phyloP scores from a whole-genome alignment of 306 rosid genomes.

The barrel medic (Medicago truncatula) region MtrunA17r5.0-ANR NC_053047.1:20207001-20207500 shows the following conservation, averaged over 20 bases:
- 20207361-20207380: too few species aligned
- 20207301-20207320: too few species aligned
- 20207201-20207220: too few species aligned
- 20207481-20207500: not conserved
- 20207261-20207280: too few species aligned
- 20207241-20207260: not conserved
- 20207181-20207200: too few species aligned
- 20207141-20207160: slow-evolving; percentile 70
- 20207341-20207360: not conserved
- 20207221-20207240: not conserved
- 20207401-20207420: too few species aligned
- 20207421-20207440: too few species aligned
- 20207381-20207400: too few species aligned
- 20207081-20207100: slow-evolving; percentile 74
- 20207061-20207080: slow-evolving; percentile 66
- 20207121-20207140: slow-evolving; percentile 55
- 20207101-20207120: slow-evolving; percentile 72
- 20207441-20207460: not conserved
- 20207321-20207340: not conserved
- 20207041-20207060: slow-evolving; percentile 55
- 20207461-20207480: not conserved
- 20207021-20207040: slow-evolving; percentile 50
- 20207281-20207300: too few species aligned
- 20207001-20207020: slow-evolving; percentile 52
- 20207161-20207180: slow-evolving; percentile 55